These are phyloP conservation scores for Chaetomium strumarium DNA, from an alignment of 2,329 filamentous ascomycete genomes.

Conservation along the genomic window DNA sequence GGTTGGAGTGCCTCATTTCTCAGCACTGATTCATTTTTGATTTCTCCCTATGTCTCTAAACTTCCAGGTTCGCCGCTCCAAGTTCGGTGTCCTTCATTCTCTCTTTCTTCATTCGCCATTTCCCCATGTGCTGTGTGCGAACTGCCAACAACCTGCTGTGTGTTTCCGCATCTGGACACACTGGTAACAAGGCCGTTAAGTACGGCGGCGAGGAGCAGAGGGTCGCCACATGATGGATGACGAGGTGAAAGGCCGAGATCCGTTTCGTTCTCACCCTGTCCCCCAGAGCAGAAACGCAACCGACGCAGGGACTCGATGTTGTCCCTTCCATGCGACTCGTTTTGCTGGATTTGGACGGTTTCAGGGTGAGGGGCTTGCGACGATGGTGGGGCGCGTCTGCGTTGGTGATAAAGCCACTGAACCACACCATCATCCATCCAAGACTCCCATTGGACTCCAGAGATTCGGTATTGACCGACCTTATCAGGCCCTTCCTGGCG, in stretches of 20 bases:
- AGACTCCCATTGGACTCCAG: constrained; percentile 1
- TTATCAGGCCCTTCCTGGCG: constrained; percentile 2
- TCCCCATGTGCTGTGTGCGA: too few relatives aligned
- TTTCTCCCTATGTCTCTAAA: too few relatives aligned
- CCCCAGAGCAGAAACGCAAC: neutral
- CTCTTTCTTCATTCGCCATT: too few relatives aligned
- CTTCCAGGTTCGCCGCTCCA: too few relatives aligned
- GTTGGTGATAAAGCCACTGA: constrained; percentile 1
- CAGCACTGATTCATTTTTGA: too few relatives aligned
- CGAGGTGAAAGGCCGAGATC: neutral
- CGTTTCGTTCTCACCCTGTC: neutral
- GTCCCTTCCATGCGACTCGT: neutral
- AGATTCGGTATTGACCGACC: neutral
- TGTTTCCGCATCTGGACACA: too few relatives aligned
- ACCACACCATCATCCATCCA: neutral
- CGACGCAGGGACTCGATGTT: neutral
- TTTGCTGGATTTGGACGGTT: constrained; percentile 3
- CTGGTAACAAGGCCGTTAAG: too few relatives aligned
- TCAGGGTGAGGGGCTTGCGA: constrained; percentile 10
- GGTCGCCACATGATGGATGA: too few relatives aligned
- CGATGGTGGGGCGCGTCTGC: constrained; percentile 1
- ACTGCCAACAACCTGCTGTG: too few relatives aligned
- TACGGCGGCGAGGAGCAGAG: too few relatives aligned
- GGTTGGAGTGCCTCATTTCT: too few relatives aligned
- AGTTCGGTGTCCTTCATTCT: too few relatives aligned